Conservation (phyloP, 1,284 basidiomycete genomes). For the Puccinia polysora region DNA sequence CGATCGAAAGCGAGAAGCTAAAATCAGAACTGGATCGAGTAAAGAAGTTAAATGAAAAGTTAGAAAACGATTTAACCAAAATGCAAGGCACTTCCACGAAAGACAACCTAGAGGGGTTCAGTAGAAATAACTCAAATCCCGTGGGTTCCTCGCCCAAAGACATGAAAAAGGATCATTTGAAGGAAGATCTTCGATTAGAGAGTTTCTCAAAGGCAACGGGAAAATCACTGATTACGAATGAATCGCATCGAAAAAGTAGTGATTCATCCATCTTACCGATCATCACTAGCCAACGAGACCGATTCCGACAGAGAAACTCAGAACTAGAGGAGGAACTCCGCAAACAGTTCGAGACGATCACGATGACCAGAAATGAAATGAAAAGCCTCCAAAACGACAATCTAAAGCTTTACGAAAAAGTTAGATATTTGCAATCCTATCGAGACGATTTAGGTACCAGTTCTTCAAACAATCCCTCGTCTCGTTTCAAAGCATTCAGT, state of each 20-base stretch:
- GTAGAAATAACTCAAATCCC: constrained; percentile 27
- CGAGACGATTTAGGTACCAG: constrained; percentile 59
- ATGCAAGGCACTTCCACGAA: constrained; percentile 61
- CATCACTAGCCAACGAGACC: constrained; percentile 90
- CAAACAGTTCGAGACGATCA: constrained; percentile 86
- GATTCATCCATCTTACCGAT: constrained; percentile 82
- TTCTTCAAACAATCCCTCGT: constrained; percentile 44
- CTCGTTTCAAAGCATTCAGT: constrained; percentile 2
- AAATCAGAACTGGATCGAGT: constrained; percentile 71
- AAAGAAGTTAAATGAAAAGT: constrained; percentile 71
- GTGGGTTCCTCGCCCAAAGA: constrained; percentile 59
- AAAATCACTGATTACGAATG: constrained; percentile 25
- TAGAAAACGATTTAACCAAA: constrained; percentile 83
- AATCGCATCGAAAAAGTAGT: constrained; percentile 19
- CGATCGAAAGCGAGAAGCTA: constrained; percentile 62
- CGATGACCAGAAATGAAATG: constrained; percentile 79
- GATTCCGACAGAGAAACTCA: constrained; percentile 88
- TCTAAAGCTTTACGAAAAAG: constrained; percentile 91
- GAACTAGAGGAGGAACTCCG: constrained; percentile 97
- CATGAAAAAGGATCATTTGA: constrained; percentile 59
- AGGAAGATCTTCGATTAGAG: constrained; percentile 48
- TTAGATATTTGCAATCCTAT: constrained; percentile 91
- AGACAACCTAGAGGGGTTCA: constrained; percentile 46
- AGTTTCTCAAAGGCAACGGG: constrained; percentile 14
- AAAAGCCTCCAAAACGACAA: constrained; percentile 85